Percentiles rank a stretch among this genome's conserved stretches.
These are phyloP conservation scores for Stentor roeselii DNA, from an alignment of 73 alveolate species.

Conservation along the genomic window DNA sequence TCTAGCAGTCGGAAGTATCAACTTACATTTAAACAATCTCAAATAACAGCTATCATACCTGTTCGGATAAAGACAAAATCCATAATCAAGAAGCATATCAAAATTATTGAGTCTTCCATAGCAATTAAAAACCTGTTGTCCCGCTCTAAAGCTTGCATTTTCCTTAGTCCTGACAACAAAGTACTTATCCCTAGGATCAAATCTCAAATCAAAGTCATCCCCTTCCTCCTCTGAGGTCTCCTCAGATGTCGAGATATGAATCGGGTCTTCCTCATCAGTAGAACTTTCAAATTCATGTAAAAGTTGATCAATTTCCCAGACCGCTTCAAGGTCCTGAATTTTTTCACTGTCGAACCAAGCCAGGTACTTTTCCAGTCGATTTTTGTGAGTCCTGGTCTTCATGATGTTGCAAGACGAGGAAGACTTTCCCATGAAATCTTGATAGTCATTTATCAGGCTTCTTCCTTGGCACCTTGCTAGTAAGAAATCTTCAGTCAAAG, in stretches of 20 bases:
- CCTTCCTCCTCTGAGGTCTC: conserved; percentile 9
- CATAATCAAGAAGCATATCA: conserved; percentile 47
- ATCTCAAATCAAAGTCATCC: background rate
- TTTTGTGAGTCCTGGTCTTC: background rate
- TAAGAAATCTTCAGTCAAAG: background rate
- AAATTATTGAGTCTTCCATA: conserved; percentile 51
- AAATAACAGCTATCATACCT: conserved; percentile 47
- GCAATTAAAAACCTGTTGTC: conserved; percentile 42
- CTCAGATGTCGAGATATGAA: background rate
- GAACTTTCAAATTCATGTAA: background rate
- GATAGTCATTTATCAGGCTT: background rate
- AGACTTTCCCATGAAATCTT: background rate
- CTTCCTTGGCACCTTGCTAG: background rate
- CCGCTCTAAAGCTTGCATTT: conserved; percentile 35
- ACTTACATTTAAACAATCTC: conserved; percentile 12
- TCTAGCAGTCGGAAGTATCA: background rate
- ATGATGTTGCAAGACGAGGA: background rate
- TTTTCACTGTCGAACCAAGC: conserved; percentile 1
- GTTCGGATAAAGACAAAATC: conserved; percentile 49
- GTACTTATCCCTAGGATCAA: background rate
- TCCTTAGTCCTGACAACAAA: conserved; percentile 14
- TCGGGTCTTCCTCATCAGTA: conserved; percentile 17
- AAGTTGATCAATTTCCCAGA: conserved; percentile 6
- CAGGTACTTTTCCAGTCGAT: background rate
- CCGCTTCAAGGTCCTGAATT: background rate